Conservation (phyloP, 169 alveolate genomes). For the Plasmodium gonderi region DNA sequence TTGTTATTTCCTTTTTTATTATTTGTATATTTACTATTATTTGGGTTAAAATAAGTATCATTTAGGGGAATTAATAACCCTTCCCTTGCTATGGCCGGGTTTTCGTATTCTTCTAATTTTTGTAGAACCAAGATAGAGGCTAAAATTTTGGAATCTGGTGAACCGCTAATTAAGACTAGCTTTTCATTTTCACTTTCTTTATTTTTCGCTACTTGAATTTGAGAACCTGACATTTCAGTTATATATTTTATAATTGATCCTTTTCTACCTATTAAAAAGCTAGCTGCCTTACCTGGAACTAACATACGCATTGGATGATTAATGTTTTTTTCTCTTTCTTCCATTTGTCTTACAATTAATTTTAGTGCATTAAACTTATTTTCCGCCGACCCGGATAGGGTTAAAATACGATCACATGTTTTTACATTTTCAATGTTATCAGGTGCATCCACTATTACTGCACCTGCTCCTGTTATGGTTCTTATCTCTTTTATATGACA, state of each 20-base stretch:
- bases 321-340: conserved; percentile 70
- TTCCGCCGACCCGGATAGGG: conserved; percentile 70
- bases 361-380: conserved; percentile 68
- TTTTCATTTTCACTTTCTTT: conserved; percentile 74
- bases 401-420: conserved; percentile 70
- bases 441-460: conserved; percentile 71
- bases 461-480: conserved; percentile 72
- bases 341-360: conserved; percentile 70
- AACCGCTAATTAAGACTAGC: conserved; percentile 58
- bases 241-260: conserved; percentile 64
- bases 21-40: background rate
- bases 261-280: conserved; percentile 67
- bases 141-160: conserved; percentile 65
- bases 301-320: conserved; percentile 72
- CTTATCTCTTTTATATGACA: conserved; percentile 66
- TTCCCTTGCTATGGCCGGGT: conserved; percentile 56
- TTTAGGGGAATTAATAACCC: conserved; percentile 62
- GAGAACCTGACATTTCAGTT: conserved; percentile 69
- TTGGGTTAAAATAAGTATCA: conserved; percentile 11
- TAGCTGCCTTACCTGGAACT: conserved; percentile 74
- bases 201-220: conserved; percentile 72
- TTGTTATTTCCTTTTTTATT: background rate
- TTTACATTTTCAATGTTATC: conserved; percentile 66
- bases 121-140: conserved; percentile 54
- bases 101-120: conserved; percentile 71